These are phyloP conservation scores for Pisolithus microcarpus DNA, from an alignment of 768 basidiomycete genomes.

Conservation along the genomic window DNA sequence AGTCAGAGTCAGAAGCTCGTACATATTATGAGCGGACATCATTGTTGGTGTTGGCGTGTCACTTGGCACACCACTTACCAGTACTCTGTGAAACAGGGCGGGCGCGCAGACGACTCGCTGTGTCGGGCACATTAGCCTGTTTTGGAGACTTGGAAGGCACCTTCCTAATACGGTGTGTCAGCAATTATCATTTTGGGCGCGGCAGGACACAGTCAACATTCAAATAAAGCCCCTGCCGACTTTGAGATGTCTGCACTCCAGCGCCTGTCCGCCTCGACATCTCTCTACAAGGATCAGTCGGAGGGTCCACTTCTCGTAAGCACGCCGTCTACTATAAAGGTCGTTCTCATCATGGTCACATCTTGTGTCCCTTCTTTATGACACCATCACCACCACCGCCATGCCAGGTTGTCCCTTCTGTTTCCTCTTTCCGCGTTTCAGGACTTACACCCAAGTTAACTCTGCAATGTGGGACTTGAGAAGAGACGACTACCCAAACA, in stretches of 20 bases:
- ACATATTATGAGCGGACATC: too few species aligned
- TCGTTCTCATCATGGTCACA: not conserved
- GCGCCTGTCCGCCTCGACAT: conserved; percentile 11
- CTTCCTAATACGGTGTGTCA: too few species aligned
- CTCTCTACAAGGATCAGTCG: conserved; percentile 22
- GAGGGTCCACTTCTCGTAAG: conserved; percentile 15
- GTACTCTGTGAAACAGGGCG: too few species aligned
- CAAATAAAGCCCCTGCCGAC: conserved; percentile 25
- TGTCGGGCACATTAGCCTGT: not conserved
- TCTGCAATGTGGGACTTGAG: conserved; percentile 23
- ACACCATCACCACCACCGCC: conserved; percentile 3
- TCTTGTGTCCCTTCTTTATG: not conserved
- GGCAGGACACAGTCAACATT: conserved; percentile 3
- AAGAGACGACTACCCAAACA: conserved; percentile 12
- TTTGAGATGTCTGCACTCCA: conserved; percentile 14
- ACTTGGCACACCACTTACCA: too few species aligned
- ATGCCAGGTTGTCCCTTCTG: conserved; percentile 27
- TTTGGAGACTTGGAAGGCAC: too few species aligned
- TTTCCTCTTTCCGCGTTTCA: conserved; percentile 27
- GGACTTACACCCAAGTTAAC: conserved; percentile 27
- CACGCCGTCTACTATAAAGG: conserved; percentile 21
- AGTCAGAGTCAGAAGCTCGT: too few species aligned
- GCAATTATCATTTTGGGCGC: too few species aligned
- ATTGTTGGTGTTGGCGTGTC: too few species aligned
- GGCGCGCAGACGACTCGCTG: not conserved